phyloP scores from a whole-genome alignment of 2,329 filamentous ascomycete genomes.

The Colletotrichum sp. region DNA sequence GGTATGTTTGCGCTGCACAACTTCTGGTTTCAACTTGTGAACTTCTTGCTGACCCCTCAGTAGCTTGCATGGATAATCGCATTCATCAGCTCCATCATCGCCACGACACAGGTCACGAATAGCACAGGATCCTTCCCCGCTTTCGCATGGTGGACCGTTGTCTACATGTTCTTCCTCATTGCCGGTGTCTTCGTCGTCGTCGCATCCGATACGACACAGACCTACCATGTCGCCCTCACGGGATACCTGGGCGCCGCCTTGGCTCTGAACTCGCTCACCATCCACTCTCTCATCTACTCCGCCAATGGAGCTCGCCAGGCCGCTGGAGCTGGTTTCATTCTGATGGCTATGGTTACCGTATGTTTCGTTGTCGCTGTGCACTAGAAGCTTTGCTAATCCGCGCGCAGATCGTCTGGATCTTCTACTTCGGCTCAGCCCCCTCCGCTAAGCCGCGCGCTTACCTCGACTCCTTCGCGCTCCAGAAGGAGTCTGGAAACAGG shows the following conservation, averaged over 20 bases:
- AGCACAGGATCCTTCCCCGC: conserved; percentile 69
- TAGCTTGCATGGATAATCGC: conserved; percentile 96
- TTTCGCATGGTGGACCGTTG: conserved; percentile 90
- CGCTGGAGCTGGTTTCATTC: conserved; percentile 88
- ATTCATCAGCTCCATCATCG: conserved; percentile 85
- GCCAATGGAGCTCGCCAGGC: conserved; percentile 78
- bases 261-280: conserved; percentile 83
- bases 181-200: conserved; percentile 81
- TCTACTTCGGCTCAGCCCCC: conserved; percentile 95
- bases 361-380: conserved; percentile 35
- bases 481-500: conserved; percentile 81
- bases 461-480: conserved; percentile 92
- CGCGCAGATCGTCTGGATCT: conserved; percentile 90
- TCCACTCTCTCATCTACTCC: conserved; percentile 86
- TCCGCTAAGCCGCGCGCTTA: conserved; percentile 86
- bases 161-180: conserved; percentile 86
- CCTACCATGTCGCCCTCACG: conserved; percentile 90
- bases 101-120: conserved; percentile 49
- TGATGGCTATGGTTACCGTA: conserved; percentile 92
- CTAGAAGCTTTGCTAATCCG: neutral
- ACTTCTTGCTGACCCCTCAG: neutral
- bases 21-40: neutral
- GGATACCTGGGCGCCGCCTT: conserved; percentile 85
- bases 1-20: conserved; percentile 60
- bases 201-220: conserved; percentile 82